Base-by-base conservation (phyloP, 1,284 basidiomycete genomes). In the Austroboletus olivaceoglutinosus region DNA sequence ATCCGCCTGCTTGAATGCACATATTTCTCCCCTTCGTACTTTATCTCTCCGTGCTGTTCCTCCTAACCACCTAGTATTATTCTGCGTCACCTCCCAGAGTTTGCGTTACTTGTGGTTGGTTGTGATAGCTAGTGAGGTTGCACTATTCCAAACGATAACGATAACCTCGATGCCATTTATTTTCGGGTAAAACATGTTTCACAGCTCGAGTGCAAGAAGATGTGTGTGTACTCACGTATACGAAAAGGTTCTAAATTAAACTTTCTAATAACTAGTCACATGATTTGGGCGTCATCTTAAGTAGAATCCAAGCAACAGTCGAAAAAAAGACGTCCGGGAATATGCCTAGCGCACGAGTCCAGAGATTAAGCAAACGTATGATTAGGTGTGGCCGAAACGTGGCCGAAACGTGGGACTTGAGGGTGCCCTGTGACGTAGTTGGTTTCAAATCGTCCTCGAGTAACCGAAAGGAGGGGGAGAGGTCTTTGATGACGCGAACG, bases 31-130 rank as follows among this genome's bases (percentile, higher is more conserved):
- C 22, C n/a, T 25, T 25, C 25, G 30, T 41, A 36, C 43, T 22
- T 48, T 54, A 47, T 47, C 33, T 45, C 22, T 11, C 39, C 19
- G 36, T 47, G 22, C 16, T 47, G 38, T 50, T 48, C 38, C 57
- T 47, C 21, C 21, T 22, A 34, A 16, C n/a, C 18, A 21, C 39
- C 23, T 38, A 25, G 22, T 37, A 25, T 40, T 48, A 37, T 46
- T 50, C 15, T 5, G 53, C 37, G 42, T 51, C 45, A 50, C 51
- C 43, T 39, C 6, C 31, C 19, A 37, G 47, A 44, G 10, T n/a
- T 31, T 21, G 42, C 18, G n/a, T 23, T 19, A 16, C 16, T 34
- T 34, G 34, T 43, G 44, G 29, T 22, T 45, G 38, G 37, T 45
- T 53, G 30, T 40, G 37, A 18, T n/a, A 41, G 34, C 39, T 34